phyloP scores from a whole-genome alignment of 2,329 filamentous ascomycete species.

The Elsinoe batatas region DNA sequence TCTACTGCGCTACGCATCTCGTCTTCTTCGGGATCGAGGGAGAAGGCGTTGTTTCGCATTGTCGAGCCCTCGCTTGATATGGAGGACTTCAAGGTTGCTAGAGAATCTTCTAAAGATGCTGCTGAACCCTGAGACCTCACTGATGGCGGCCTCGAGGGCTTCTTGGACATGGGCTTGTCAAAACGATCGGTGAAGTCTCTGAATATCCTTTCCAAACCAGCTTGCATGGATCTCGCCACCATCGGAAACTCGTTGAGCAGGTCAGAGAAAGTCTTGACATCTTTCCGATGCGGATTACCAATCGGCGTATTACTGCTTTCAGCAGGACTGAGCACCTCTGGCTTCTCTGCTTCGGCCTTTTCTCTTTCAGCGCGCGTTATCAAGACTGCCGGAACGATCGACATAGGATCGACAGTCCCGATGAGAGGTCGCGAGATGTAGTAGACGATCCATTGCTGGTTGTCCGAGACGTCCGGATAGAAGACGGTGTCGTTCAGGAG shows the following conservation, averaged over 20 bases:
- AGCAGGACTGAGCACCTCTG: background rate
- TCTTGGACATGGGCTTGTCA: conserved; percentile 64
- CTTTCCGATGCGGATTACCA: conserved; percentile 62
- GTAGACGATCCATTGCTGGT: conserved; percentile 91
- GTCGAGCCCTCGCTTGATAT: conserved; percentile 31
- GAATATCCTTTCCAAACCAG: conserved; percentile 79
- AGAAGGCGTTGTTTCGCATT: conserved; percentile 44
- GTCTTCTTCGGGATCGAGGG: conserved; percentile 82
- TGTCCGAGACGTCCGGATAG: conserved; percentile 81
- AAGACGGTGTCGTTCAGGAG: conserved; percentile 75
- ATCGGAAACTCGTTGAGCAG: conserved; percentile 85
- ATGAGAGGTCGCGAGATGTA: conserved; percentile 86
- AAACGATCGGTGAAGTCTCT: conserved; percentile 79
- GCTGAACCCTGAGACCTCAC: conserved; percentile 28
- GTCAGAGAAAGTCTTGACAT: conserved; percentile 83
- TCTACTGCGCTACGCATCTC: conserved; percentile 81
- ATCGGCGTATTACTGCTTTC: conserved; percentile 19
- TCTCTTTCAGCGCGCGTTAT: conserved; percentile 22
- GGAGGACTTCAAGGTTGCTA: conserved; percentile 27
- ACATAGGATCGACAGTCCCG: conserved; percentile 68
- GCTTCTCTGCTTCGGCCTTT: conserved; percentile 21
- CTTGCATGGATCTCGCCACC: conserved; percentile 93
- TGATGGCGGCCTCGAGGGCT: conserved; percentile 26
- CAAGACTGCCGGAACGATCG: conserved; percentile 55
- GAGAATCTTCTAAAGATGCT: conserved; percentile 21